Conservation (phyloP, 768 basidiomycete genomes). For the Russula sp. region DNA sequence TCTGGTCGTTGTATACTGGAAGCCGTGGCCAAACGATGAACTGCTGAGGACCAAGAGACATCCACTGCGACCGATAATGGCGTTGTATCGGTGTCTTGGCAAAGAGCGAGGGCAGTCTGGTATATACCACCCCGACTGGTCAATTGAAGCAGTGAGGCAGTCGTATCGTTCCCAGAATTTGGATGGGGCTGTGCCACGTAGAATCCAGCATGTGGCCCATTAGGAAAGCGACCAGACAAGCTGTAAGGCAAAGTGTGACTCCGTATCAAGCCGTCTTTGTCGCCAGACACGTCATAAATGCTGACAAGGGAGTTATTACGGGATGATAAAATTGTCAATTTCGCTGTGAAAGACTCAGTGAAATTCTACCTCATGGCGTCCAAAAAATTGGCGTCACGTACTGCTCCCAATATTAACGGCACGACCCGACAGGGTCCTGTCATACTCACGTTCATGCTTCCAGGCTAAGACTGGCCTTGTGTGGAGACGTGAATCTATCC, state of each 20-base stretch:
- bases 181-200: slow-evolving; percentile 36
- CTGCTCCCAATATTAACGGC: slow-evolving; percentile 41
- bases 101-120: slow-evolving; percentile 14
- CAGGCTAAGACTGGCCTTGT: slow-evolving; percentile 56
- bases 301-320: slow-evolving; percentile 56
- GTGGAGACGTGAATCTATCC: slow-evolving; percentile 66
- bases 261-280: slow-evolving; percentile 44
- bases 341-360: slow-evolving; percentile 38
- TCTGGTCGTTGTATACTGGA: not conserved
- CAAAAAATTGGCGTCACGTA: slow-evolving; percentile 25
- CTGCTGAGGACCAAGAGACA: slow-evolving; percentile 14
- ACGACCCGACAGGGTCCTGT: slow-evolving; percentile 51
- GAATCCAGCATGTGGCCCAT: slow-evolving; percentile 37
- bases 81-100: not conserved
- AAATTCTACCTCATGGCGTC: not conserved
- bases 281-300: slow-evolving; percentile 58
- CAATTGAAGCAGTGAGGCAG: slow-evolving; percentile 23
- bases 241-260: slow-evolving; percentile 46
- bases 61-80: not conserved
- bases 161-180: slow-evolving; percentile 19
- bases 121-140: slow-evolving; percentile 23
- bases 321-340: slow-evolving; percentile 57
- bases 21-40: slow-evolving; percentile 13
- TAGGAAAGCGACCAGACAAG: slow-evolving; percentile 38
- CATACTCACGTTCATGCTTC: slow-evolving; percentile 58